These are phyloP conservation scores for Chamaecyparis obtusa DNA, from an alignment of 75 land plant species.

Conservation along the genomic window DNA sequence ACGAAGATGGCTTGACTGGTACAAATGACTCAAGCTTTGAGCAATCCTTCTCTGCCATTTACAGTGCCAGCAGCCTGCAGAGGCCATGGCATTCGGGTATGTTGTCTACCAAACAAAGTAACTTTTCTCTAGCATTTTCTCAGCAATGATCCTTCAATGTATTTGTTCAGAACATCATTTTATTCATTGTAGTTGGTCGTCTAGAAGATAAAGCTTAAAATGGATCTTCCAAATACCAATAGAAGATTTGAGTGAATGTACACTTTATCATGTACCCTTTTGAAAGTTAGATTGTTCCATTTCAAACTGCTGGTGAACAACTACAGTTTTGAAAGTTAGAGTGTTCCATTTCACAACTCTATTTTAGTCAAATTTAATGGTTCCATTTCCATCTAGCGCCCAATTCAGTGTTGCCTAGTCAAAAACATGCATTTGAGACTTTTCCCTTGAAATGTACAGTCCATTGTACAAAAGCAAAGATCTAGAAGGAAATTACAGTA, in stretches of 20 bases:
- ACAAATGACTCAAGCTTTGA: conserved; percentile 49
- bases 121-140: background rate
- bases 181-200: background rate
- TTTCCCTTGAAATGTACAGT: background rate
- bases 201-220: no score
- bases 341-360: no score
- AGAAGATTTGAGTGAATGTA: background rate
- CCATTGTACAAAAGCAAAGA: background rate
- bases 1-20: conserved; percentile 61
- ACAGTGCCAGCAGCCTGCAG: conserved; percentile 75
- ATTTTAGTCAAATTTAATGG: no score
- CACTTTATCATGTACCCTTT: background rate
- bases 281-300: background rate
- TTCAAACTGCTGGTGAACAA: background rate
- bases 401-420: background rate
- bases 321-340: background rate
- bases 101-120: background rate
- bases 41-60: conserved; percentile 60
- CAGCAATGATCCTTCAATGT: background rate
- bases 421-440: background rate
- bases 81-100: conserved; percentile 79
- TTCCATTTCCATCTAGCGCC: background rate
- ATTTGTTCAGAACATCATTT: background rate
- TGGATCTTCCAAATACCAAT: no score
- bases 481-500: background rate